phyloP scores from a whole-genome alignment of 2,329 filamentous ascomycete species.

The Ophiostoma montium region DNA sequence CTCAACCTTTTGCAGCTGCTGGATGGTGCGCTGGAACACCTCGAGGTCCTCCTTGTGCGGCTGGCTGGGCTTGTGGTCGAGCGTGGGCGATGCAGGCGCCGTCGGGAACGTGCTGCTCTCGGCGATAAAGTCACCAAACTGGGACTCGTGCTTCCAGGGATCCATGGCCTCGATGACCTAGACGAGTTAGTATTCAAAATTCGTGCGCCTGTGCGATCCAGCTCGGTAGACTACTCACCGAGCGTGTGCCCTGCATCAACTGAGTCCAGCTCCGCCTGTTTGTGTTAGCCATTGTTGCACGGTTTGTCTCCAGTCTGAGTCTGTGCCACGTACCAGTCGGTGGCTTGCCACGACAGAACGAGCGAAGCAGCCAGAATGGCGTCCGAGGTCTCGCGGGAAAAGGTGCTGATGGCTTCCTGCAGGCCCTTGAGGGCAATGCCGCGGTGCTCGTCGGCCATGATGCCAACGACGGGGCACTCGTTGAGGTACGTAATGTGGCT shows the following conservation, averaged over 20 bases:
- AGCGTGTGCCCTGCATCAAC: slow-evolving; percentile 80
- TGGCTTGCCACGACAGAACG: slow-evolving; percentile 88
- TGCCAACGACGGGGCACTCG: slow-evolving; percentile 69
- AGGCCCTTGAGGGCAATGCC: slow-evolving; percentile 75
- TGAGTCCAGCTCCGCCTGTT: slow-evolving; percentile 80
- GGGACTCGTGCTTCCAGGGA: slow-evolving; percentile 77
- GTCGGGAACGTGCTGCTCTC: slow-evolving; percentile 63
- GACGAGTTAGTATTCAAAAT: slow-evolving; percentile 23
- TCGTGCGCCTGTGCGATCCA: too few species aligned
- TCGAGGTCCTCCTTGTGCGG: slow-evolving; percentile 57
- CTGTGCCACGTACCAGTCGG: slow-evolving; percentile 62
- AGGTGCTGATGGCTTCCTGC: slow-evolving; percentile 72
- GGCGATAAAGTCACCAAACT: slow-evolving; percentile 69
- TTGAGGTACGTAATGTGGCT: slow-evolving; percentile 86
- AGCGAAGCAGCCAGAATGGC: slow-evolving; percentile 84
- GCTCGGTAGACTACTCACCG: too few species aligned
- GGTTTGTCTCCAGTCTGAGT: too few species aligned
- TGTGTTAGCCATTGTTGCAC: neutral
- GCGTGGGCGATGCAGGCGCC: slow-evolving; percentile 47
- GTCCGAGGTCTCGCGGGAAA: slow-evolving; percentile 78
- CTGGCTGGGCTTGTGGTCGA: slow-evolving; percentile 46
- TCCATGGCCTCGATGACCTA: slow-evolving; percentile 77
- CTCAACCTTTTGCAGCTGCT: slow-evolving; percentile 55
- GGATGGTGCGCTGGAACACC: slow-evolving; percentile 51
- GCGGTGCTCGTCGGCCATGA: slow-evolving; percentile 80